Base-by-base conservation (phyloP, 2,329 filamentous ascomycete species). In the Pyricularia sp. region DNA sequence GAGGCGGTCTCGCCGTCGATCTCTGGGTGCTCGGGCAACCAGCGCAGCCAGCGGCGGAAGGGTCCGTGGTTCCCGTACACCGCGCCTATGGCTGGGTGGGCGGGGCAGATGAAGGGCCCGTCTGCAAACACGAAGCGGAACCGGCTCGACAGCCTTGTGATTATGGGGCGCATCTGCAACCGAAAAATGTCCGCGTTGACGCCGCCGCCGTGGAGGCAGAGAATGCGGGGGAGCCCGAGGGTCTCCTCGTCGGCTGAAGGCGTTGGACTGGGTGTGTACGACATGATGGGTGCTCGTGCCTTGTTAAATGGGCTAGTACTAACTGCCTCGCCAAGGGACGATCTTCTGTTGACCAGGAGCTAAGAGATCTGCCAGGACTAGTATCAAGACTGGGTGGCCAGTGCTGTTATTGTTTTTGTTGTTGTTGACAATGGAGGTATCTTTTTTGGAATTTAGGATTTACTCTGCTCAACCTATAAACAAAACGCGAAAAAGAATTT, bases 121-220 rank as follows among this genome's bases (percentile, higher is more conserved):
- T 93, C 86, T 72, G 86, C 87, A 79, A 90, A 94, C 74, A 91
- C 87, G 72, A 93, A 84, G 59, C 91, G 88, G 77, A 93, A 92
- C 64, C 83, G 78, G 7, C 83, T 77, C 64, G 79, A 76, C 0
- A 93, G 84, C 68, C 59, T 64, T 30, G 75, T 76, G 66, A 78
- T 76, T 68, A 86, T 73, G 71, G 80, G 80, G 71, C 91, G 90
- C 72, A 88, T 87, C 79, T 94, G 91, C 12, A 84, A 77, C 70
- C 84, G 81, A 80, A 93, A 93, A 76, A 93, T 86, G 59, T 82
- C 76, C n/a, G 84, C 88, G 74, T 90, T 93, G 72, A 89, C 88
- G 70, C 91, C 91, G 73, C 91, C 91, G 76, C 91, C 91, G 77
- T 94, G 91, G n/a, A 94, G 87, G 78, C 90, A 93, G 73, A 94